Evolutionary conservation across 1,139 yeast genomes (phyloP).

Genomic region (Hyphopichia pseudoburtonii): DNA sequence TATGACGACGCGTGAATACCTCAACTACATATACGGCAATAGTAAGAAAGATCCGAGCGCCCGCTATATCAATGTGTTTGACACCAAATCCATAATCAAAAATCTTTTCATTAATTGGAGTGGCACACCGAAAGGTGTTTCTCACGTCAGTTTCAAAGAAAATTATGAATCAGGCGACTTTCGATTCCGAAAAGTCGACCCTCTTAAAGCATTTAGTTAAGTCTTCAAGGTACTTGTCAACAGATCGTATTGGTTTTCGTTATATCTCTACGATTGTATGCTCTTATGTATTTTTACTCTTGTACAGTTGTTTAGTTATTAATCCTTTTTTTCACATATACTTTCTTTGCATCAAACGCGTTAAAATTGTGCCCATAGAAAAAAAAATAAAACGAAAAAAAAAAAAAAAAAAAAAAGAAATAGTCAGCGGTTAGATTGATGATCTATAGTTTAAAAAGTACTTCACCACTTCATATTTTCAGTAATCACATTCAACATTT

Average conservation of each 20-base stretch:
- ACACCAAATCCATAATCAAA: constrained; percentile 28
- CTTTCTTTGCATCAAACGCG: no score
- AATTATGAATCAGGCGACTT: constrained; percentile 41
- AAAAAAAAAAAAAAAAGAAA: not conserved
- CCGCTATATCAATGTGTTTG: constrained; percentile 44
- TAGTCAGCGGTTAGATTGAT: not conserved
- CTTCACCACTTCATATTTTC: no score
- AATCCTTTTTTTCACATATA: no score
- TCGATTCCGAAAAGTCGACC: constrained; percentile 32
- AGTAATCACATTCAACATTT: no score
- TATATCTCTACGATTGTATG: no score
- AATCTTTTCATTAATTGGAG: constrained; percentile 52
- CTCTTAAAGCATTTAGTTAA: constrained; percentile 15
- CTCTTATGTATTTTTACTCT: no score
- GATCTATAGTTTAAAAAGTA: constrained; percentile 1
- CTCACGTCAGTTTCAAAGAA: constrained; percentile 37
- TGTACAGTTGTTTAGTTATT: no score
- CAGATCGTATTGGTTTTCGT: no score
- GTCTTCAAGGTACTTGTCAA: no score
- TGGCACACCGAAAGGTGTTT: constrained; percentile 48
- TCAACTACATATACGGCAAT: constrained; percentile 36
- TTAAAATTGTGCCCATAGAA: not conserved
- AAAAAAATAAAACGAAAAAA: not conserved
- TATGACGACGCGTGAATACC: constrained; percentile 69
- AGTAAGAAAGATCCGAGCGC: constrained; percentile 15